Conservation (phyloP, 1,139 yeast genomes). For the Torulaspora pretoriensis region DNA sequence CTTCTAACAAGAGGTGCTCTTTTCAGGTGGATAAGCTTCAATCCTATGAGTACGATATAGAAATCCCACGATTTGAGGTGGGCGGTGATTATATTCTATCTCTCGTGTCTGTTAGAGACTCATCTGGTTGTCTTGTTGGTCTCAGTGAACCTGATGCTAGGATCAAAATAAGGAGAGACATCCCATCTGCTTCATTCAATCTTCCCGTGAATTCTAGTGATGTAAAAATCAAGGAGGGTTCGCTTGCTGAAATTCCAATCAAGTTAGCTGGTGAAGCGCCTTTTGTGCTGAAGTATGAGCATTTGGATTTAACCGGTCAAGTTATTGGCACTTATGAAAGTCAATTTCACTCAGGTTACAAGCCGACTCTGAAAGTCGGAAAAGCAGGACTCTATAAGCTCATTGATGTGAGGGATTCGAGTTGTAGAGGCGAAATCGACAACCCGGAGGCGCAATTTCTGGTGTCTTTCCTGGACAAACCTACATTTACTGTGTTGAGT, state of each 20-base stretch:
- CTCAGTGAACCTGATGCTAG: slow-evolving; percentile 54
- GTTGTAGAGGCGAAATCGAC: slow-evolving; percentile 61
- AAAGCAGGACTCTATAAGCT: slow-evolving; percentile 64
- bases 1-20: slow-evolving; percentile 44
- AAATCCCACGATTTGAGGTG: slow-evolving; percentile 49
- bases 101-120: slow-evolving; percentile 63
- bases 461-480: slow-evolving; percentile 54
- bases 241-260: slow-evolving; percentile 54
- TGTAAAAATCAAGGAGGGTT: slow-evolving; percentile 58
- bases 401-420: slow-evolving; percentile 55
- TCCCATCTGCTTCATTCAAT: slow-evolving; percentile 54
- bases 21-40: slow-evolving; percentile 44
- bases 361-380: slow-evolving; percentile 43
- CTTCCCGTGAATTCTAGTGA: slow-evolving; percentile 35
- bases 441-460: slow-evolving; percentile 38
- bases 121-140: slow-evolving; percentile 70
- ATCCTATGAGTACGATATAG: slow-evolving; percentile 41
- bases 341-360: slow-evolving; percentile 37
- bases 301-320: slow-evolving; percentile 35
- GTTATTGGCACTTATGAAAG: slow-evolving; percentile 27
- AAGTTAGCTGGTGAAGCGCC: slow-evolving; percentile 49
- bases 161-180: slow-evolving; percentile 60
- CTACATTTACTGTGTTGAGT: slow-evolving; percentile 43
- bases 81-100: slow-evolving; percentile 72
- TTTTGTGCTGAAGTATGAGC: slow-evolving; percentile 45